phyloP scores from a whole-genome alignment of 2,329 filamentous ascomycete species.

The Fusarium veterinarium region DNA sequence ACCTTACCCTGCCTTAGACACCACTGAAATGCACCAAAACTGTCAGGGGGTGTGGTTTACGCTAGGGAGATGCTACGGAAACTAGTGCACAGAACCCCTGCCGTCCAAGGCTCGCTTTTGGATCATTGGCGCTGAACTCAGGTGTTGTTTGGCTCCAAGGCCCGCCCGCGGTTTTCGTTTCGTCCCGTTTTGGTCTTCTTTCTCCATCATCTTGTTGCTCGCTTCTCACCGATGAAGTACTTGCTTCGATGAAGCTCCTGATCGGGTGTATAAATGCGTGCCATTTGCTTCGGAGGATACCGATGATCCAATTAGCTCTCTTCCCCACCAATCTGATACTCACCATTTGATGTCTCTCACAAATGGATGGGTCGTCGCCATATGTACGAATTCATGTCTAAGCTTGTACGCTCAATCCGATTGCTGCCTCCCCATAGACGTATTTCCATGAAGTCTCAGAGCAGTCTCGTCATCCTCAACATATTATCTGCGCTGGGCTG shows the following conservation, averaged over 20 bases:
- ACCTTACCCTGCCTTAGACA: background rate
- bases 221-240: slow-evolving; percentile 34
- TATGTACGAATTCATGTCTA: background rate
- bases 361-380: background rate
- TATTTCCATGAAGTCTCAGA: background rate
- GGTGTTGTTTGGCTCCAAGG: slow-evolving; percentile 35
- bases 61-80: slow-evolving; percentile 33
- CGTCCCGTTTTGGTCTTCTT: slow-evolving; percentile 35
- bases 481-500: background rate
- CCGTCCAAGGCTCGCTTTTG: slow-evolving; percentile 16
- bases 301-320: background rate
- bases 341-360: background rate
- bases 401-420: background rate
- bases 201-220: slow-evolving; percentile 32
- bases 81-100: slow-evolving; percentile 17
- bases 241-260: slow-evolving; percentile 11
- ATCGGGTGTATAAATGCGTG: slow-evolving; percentile 17
- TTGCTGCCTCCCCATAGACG: background rate
- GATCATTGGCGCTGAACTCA: slow-evolving; percentile 26
- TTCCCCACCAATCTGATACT: background rate
- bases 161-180: slow-evolving; percentile 33
- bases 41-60: slow-evolving; percentile 17
- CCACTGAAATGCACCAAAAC: slow-evolving; percentile 4
- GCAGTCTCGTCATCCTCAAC: background rate
- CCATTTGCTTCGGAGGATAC: slow-evolving; percentile 1